A percentile compares a stretch with the other conserved stretches of the same genome.
phyloP scores from a whole-genome alignment of 2,329 filamentous ascomycete genomes.

The Nectriaceae sp. region DNA sequence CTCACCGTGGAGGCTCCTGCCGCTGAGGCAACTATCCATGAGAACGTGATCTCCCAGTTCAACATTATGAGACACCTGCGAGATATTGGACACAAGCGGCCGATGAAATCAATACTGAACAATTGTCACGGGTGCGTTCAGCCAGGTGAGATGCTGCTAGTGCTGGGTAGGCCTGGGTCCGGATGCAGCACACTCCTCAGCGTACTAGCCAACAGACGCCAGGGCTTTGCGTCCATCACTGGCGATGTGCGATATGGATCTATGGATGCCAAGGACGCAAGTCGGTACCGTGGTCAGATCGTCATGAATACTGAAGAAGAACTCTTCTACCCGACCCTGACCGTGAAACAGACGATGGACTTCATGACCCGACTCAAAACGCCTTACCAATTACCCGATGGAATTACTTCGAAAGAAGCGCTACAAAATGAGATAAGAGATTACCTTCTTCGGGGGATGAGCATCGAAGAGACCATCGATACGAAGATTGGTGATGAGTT shows the following conservation, averaged over 20 bases:
- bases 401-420: conserved; percentile 43
- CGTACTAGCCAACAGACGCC: conserved; percentile 64
- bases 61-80: conserved; percentile 55
- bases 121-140: conserved; percentile 68
- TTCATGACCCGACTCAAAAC: conserved; percentile 67
- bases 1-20: conserved; percentile 65
- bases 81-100: conserved; percentile 55
- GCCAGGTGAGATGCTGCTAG: conserved; percentile 71
- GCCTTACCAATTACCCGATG: conserved; percentile 48
- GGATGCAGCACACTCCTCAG: conserved; percentile 74
- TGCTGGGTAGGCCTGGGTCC: conserved; percentile 67
- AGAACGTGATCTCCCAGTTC: conserved; percentile 63
- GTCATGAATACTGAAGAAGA: conserved; percentile 74
- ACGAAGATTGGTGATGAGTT: conserved; percentile 71
- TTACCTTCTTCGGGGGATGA: conserved; percentile 59
- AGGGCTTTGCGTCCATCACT: conserved; percentile 57
- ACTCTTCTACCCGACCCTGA: conserved; percentile 65
- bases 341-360: conserved; percentile 69
- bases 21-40: conserved; percentile 64
- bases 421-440: conserved; percentile 48
- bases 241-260: conserved; percentile 61
- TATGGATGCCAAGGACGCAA: conserved; percentile 48
- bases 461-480: conserved; percentile 59
- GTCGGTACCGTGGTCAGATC: conserved; percentile 58
- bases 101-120: conserved; percentile 65